Evolutionary conservation across 176 grass and related monocot genomes (phyloP).

Genomic region (Musa acuminata): DNA sequence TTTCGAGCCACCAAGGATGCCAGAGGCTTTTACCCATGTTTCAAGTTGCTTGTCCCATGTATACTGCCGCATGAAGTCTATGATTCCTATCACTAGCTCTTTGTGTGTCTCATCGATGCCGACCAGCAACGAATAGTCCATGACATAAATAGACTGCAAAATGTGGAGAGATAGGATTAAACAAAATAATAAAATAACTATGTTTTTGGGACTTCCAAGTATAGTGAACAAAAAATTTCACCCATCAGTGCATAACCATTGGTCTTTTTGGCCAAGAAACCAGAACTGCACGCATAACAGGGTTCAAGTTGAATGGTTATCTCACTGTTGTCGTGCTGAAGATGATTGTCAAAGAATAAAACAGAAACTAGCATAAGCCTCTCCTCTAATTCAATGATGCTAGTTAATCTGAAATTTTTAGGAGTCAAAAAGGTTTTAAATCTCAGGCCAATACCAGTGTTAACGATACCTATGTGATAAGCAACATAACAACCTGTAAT

Average conservation of each 20-base stretch:
- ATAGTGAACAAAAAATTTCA: background rate
- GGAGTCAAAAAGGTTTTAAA: no score
- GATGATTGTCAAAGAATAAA: background rate
- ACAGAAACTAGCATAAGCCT: background rate
- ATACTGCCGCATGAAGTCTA: constrained; percentile 22
- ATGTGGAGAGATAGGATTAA: background rate
- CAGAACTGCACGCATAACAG: background rate
- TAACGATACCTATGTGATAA: no score
- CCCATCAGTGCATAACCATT: background rate
- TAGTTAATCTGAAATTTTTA: no score
- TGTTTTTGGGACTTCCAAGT: no score
- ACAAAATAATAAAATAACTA: background rate
- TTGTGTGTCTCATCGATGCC: constrained; percentile 13
- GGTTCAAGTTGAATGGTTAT: background rate
- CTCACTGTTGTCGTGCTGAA: background rate
- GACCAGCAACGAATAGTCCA: constrained; percentile 21
- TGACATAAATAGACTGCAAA: constrained; percentile 10
- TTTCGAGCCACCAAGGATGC: constrained; percentile 17
- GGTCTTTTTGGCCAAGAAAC: background rate
- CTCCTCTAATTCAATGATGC: no score
- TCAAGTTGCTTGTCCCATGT: constrained; percentile 19
- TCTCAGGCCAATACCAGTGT: no score
- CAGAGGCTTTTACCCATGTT: constrained; percentile 17
- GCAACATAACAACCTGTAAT: no score
- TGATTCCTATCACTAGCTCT: constrained; percentile 16